Base-by-base conservation (phyloP, 2,329 filamentous ascomycete species). In the Penicillium sp. region DNA sequence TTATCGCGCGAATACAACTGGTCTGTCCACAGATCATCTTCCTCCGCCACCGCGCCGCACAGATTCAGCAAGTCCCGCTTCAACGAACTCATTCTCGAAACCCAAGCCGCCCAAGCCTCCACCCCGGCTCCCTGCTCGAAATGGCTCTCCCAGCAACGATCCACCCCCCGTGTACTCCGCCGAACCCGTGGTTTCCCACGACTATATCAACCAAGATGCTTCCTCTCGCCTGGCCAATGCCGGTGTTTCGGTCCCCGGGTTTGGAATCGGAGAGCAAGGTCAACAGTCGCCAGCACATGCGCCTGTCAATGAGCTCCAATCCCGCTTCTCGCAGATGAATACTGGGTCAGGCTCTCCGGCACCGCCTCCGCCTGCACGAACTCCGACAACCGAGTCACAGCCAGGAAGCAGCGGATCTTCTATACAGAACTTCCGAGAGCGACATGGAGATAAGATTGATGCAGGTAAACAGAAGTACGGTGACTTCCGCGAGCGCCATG, bases 241-340 rank as follows among this genome's bases (percentile, higher is more conserved):
- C 1, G 92, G 92, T 1, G 80, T 96, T 5, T 89, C 87, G 0
- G 90, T 96, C 0, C 88, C 91, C 0, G 88, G 83, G 0, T 77
- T 96, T 4, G 88, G 88, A 5, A 95, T 96, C 56, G 86, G 85
- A 4, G 60, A 62, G 48, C 54, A 54, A 31, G 67, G 44, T 74
- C 61, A 52, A 6, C 54, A 16, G 29, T 51, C 64, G 56, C 68
- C 61, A 13, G 57, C 53, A 14, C 47, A 53, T 27, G 59, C 66
- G 6, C 84, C 86, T 42, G 73, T 90, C 53, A 83, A 79, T 59
- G 86, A 89, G 65, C 75, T 93, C 0, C 87, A 90, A 66, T 83
- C 84, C 22, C 82, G 86, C 32, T 91, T 91, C 71, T 78, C 81
- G 27, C 80, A 77, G 55, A 74, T 85, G 62, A 77, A 75, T 38